Conservation (phyloP, 371 early-diverging fungal species). For the Mortierella sp. region DNA sequence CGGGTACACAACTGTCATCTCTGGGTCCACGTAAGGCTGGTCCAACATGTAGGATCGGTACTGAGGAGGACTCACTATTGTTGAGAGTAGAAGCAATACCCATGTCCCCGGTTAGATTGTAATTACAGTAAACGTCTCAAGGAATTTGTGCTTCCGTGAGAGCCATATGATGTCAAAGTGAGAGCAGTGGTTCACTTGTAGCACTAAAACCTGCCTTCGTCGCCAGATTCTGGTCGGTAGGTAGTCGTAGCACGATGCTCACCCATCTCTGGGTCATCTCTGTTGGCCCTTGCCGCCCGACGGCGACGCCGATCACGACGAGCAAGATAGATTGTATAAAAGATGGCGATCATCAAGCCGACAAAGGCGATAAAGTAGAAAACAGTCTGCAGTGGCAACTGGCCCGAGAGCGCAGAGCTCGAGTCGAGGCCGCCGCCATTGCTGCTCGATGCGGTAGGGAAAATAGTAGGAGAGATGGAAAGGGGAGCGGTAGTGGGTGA, state of each 20-base stretch:
- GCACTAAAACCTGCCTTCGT: slow-evolving; percentile 25
- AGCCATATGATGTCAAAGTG: slow-evolving; percentile 6
- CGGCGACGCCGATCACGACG: slow-evolving; percentile 29
- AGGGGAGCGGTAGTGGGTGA: not conserved
- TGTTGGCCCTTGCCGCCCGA: not conserved
- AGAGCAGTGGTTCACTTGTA: not conserved
- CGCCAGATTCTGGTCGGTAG: slow-evolving; percentile 25
- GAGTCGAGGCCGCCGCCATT: not conserved
- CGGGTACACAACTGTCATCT: slow-evolving; percentile 20
- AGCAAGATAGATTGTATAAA: slow-evolving; percentile 33
- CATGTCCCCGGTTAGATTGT: no score
- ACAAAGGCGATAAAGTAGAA: slow-evolving; percentile 29
- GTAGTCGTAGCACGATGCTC: slow-evolving; percentile 19
- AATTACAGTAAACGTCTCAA: no score
- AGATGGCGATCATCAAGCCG: slow-evolving; percentile 16
- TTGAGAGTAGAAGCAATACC: not conserved
- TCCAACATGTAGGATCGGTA: slow-evolving; percentile 33
- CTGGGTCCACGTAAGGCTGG: slow-evolving; percentile 25
- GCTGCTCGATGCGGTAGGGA: not conserved
- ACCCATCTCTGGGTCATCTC: slow-evolving; percentile 29
- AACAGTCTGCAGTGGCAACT: slow-evolving; percentile 5
- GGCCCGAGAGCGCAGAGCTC: not conserved
- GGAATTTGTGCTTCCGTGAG: not conserved
- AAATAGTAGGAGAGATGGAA: not conserved
- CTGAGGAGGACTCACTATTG: slow-evolving; percentile 36